Conservation (phyloP, 2,329 filamentous ascomycete genomes). For the Trichoderma semiorbis region DNA sequence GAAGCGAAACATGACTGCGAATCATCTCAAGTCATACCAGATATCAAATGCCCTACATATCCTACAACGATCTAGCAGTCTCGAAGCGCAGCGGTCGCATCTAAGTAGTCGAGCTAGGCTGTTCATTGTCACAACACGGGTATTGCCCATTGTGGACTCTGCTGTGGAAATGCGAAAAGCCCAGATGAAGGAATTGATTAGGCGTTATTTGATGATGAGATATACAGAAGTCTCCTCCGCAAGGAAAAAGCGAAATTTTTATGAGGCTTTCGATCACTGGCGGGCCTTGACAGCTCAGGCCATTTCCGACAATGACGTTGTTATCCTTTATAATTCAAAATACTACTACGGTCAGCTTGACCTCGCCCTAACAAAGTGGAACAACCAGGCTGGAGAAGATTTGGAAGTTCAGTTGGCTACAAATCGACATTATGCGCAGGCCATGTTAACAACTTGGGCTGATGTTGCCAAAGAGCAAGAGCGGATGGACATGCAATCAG, state of each 20-base stretch:
- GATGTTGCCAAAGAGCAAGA: constrained; percentile 23
- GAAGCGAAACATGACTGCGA: constrained; percentile 19
- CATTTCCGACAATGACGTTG: constrained; percentile 19
- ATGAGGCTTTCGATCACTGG: constrained; percentile 32
- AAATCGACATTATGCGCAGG: constrained; percentile 22
- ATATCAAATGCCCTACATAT: constrained; percentile 19
- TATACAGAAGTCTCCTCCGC: constrained; percentile 35
- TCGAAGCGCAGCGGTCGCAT: constrained; percentile 21
- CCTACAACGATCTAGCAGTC: constrained; percentile 18
- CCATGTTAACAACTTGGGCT: constrained; percentile 27
- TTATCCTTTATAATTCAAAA: constrained; percentile 19
- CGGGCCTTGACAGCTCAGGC: constrained; percentile 20
- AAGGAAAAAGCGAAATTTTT: constrained; percentile 33
- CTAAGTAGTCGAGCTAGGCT: constrained; percentile 29
- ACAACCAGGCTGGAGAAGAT: constrained; percentile 12
- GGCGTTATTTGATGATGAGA: constrained; percentile 34
- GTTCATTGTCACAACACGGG: constrained; percentile 30
- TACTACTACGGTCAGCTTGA: constrained; percentile 18
- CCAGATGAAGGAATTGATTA: constrained; percentile 29
- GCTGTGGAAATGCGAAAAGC: constrained; percentile 27
- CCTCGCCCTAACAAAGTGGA: constrained; percentile 11
- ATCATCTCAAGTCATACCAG: constrained; percentile 17
- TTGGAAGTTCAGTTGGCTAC: constrained; percentile 22
- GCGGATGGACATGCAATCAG: constrained; percentile 27
- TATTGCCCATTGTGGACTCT: constrained; percentile 28